Evolutionary conservation across 2,329 filamentous ascomycete genomes (phyloP), one percentile per base, ranked within the genome.

Genomic region (Orbilia javanica): DNA sequence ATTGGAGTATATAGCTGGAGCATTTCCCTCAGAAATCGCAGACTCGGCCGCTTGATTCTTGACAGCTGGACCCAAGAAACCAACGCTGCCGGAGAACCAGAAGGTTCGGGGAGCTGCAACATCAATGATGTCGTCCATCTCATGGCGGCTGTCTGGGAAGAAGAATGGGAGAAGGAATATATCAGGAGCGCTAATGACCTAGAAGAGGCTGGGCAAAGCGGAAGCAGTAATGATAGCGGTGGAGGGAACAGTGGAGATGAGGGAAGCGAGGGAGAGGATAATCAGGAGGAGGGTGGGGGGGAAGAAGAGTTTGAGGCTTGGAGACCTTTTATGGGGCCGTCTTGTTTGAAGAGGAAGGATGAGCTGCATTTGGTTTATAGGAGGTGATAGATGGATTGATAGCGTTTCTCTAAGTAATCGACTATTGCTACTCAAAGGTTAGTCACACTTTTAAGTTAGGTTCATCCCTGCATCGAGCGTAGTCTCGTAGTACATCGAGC

Each of bases 311-410:
- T 29, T 27, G 60, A 63, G 18, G 29, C 36, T 20, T 34, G 46
- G 48, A 48, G 52, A 42, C 31, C 42, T 34, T 77, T 44, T 55
- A 66, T 4, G 13, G 73, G 73, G 4, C 73, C 73, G 8, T 57
- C 46, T 1, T 77, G 66, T 36, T 55, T 77, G 66, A 77, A 46
- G 34, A 42, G 73, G 44, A 70, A 44, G 42, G 62, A 77, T 55
- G 73, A 2, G 2, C 7, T 60, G 34, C 55, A 60, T 27, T 27
- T 60, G 55, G 55, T 60, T 3, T 60, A 31, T 57, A 29, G 52
- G 29, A 25, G 29, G 8, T 55, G 13, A 55, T 31, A 13, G 4
- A n/a, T n/a, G n/a, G n/a, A n/a, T n/a, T n/a, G n/a, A n/a, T n/a
- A n/a, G n/a, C n/a, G n/a, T n/a, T 4, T 50, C n/a, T 48, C 44